Evolutionary conservation across 2,329 filamentous ascomycete species (phyloP).

Genomic region (Periconia macrospinosa): DNA sequence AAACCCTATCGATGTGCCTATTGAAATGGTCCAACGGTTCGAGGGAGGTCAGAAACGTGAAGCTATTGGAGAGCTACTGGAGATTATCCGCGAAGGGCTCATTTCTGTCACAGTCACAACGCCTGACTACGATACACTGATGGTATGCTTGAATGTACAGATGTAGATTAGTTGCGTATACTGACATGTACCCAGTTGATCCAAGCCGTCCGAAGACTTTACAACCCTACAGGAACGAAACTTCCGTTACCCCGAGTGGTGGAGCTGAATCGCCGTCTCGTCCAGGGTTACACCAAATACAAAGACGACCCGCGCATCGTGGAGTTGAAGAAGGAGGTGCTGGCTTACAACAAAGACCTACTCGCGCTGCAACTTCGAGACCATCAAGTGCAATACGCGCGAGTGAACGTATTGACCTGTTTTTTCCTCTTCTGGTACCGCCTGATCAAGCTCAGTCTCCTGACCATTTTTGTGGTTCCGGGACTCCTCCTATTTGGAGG

Average conservation of each 20-base stretch:
- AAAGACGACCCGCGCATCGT: constrained; percentile 87
- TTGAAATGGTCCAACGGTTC: constrained; percentile 82
- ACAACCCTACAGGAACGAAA: constrained; percentile 93
- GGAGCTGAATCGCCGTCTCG: constrained; percentile 87
- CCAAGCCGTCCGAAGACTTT: constrained; percentile 88
- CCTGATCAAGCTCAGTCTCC: constrained; percentile 72
- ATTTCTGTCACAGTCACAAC: constrained; percentile 88
- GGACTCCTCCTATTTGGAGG: constrained; percentile 80
- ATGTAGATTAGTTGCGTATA: no score
- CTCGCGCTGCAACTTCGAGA: constrained; percentile 85
- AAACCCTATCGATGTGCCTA: constrained; percentile 80
- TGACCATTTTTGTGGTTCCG: constrained; percentile 81
- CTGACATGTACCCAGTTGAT: constrained; percentile 63
- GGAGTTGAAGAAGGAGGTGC: constrained; percentile 72
- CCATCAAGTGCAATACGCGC: constrained; percentile 91
- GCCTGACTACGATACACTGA: constrained; percentile 93
- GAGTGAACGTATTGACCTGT: constrained; percentile 76
- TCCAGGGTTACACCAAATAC: constrained; percentile 89
- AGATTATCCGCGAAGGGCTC: constrained; percentile 82
- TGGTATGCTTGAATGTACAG: constrained; percentile 54
- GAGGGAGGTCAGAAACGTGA: constrained; percentile 68
- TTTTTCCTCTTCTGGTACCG: constrained; percentile 78
- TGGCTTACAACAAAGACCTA: constrained; percentile 83
- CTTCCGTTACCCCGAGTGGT: constrained; percentile 89
- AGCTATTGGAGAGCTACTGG: constrained; percentile 81